These are phyloP conservation scores for Rhizopogon rudus DNA, from an alignment of 768 basidiomycete genomes.

Conservation along the genomic window DNA sequence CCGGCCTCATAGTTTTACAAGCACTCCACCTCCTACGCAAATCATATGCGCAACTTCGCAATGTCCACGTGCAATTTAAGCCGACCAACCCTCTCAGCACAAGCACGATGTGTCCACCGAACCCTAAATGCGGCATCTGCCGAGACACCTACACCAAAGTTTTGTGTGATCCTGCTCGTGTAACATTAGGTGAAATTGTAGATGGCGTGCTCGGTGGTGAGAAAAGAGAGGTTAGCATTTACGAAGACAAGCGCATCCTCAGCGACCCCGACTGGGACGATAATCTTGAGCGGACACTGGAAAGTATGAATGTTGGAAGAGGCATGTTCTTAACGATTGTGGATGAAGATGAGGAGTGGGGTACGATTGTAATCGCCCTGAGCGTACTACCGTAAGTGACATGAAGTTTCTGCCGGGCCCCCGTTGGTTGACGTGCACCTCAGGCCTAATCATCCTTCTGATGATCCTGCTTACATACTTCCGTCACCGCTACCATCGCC, in stretches of 20 bases:
- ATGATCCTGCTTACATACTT: conserved; percentile 53
- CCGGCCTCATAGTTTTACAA: conserved; percentile 92
- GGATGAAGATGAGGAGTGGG: conserved; percentile 80
- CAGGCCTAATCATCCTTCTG: conserved; percentile 53
- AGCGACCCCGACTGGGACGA: conserved; percentile 95
- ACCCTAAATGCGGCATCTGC: conserved; percentile 79
- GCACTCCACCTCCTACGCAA: conserved; percentile 78
- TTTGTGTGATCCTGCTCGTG: conserved; percentile 64
- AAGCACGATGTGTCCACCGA: conserved; percentile 63
- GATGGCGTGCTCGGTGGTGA: conserved; percentile 52
- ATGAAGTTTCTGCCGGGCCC: not conserved
- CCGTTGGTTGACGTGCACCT: not conserved
- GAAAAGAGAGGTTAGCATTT: conserved; percentile 68
- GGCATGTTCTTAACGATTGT: conserved; percentile 88
- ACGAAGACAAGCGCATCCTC: conserved; percentile 81
- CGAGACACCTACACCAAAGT: conserved; percentile 77
- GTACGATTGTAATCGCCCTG: conserved; percentile 67
- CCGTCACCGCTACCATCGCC: conserved; percentile 63
- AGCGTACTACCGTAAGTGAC: conserved; percentile 64
- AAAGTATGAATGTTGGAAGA: conserved; percentile 69
- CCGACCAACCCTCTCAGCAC: conserved; percentile 73
- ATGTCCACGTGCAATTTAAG: conserved; percentile 77
- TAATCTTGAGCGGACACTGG: conserved; percentile 75
- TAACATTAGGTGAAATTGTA: conserved; percentile 71
- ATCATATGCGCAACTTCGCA: conserved; percentile 56